These are phyloP conservation scores for Plasmodium cynomolgi DNA, from an alignment of 169 alveolate genomes.

Conservation along the genomic window DNA sequence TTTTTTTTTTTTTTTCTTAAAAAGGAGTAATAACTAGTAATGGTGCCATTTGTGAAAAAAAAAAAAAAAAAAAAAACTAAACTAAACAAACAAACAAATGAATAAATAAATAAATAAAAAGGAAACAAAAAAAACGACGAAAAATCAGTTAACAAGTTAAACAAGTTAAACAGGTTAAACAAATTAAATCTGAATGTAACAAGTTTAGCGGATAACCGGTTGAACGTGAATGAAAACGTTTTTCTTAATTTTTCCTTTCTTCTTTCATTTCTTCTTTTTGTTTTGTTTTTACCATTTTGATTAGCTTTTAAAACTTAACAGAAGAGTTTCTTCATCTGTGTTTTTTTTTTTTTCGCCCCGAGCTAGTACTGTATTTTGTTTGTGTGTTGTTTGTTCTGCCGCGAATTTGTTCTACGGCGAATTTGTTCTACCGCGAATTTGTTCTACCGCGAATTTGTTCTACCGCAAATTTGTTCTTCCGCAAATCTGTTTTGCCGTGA, in stretches of 20 bases:
- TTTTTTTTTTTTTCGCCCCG: constrained; percentile 19
- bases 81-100: not conserved
- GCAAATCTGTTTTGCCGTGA: not conserved
- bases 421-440: not conserved
- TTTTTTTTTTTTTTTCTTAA: constrained; percentile 29
- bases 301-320: constrained; percentile 21
- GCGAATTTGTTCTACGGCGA: not conserved
- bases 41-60: not conserved
- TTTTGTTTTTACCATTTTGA: constrained; percentile 22
- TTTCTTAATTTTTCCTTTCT: constrained; percentile 33
- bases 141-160: not conserved
- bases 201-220: not conserved
- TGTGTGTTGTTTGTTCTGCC: constrained; percentile 16
- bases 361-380: constrained; percentile 35
- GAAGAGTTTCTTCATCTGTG: constrained; percentile 15
- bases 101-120: not conserved
- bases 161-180: constrained; percentile 1
- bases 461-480: no score
- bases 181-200: constrained; percentile 2
- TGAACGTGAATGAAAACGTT: constrained; percentile 4
- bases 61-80: constrained; percentile 10
- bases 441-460: not conserved
- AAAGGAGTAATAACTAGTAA: constrained; percentile 11
- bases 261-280: constrained; percentile 10
- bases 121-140: not conserved